Evolutionary conservation across 306 rosid genomes (phyloP).

Genomic region (Phaseolus lunatus): DNA sequence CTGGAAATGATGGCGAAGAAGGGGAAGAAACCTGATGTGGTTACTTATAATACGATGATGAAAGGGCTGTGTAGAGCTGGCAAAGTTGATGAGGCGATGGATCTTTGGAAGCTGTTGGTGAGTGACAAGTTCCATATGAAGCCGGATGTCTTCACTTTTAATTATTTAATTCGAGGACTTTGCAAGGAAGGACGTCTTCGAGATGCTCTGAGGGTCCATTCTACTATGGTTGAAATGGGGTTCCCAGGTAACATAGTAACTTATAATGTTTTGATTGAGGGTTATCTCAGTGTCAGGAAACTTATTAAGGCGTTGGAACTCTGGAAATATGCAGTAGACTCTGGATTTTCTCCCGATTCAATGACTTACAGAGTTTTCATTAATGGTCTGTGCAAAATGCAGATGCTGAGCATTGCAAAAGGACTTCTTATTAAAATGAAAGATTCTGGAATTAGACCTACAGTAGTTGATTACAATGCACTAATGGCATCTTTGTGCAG

Average conservation of each 20-base stretch:
- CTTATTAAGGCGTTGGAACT: conserved; percentile 57
- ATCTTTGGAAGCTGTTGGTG: conserved; percentile 58
- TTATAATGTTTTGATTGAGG: conserved; percentile 68
- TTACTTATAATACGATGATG: conserved; percentile 74
- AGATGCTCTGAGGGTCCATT: conserved; percentile 58
- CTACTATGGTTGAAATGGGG: conserved; percentile 68
- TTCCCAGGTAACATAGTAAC: conserved; percentile 59
- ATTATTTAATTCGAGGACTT: conserved; percentile 66
- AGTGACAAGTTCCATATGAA: conserved; percentile 54
- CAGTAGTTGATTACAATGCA: conserved; percentile 61
- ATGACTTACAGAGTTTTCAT: conserved; percentile 66
- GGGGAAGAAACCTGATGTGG: conserved; percentile 72
- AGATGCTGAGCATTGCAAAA: conserved; percentile 69
- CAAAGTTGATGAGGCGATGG: conserved; percentile 68
- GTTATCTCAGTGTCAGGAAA: conserved; percentile 58
- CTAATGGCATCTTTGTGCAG: conserved; percentile 71
- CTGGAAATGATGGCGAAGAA: conserved; percentile 67
- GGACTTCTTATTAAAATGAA: conserved; percentile 71
- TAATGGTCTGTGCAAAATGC: conserved; percentile 84
- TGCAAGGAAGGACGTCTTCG: conserved; percentile 61
- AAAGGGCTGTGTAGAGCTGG: conserved; percentile 63
- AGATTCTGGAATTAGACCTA: conserved; percentile 65
- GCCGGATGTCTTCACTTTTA: conserved; percentile 65
- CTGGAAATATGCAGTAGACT: conserved; percentile 63
- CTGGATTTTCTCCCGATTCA: conserved; percentile 64